Conservation (phyloP, 2,329 filamentous ascomycete genomes). For the Xylariales sp. region DNA sequence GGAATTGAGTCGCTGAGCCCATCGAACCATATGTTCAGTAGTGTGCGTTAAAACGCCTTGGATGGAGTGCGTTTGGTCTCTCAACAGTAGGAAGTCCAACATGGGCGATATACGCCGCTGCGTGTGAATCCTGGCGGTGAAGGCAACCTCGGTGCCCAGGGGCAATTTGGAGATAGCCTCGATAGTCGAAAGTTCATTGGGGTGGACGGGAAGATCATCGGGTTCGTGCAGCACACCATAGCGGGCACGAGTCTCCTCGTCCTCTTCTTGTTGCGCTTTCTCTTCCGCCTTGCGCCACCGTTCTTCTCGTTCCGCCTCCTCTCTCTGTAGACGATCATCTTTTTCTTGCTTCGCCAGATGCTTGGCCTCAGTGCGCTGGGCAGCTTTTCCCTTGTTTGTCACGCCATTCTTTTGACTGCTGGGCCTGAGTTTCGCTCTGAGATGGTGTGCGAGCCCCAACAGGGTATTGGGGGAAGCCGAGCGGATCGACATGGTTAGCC, state of each 20-base stretch:
- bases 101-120: slow-evolving; percentile 75
- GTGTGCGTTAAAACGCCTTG: slow-evolving; percentile 64
- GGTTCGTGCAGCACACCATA: slow-evolving; percentile 15
- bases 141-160: slow-evolving; percentile 57
- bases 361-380: slow-evolving; percentile 21
- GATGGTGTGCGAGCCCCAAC: slow-evolving; percentile 1
- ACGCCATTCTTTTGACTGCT: not conserved
- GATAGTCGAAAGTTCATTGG: slow-evolving; percentile 28
- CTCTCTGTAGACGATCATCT: slow-evolving; percentile 23
- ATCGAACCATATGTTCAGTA: slow-evolving; percentile 65
- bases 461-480: slow-evolving; percentile 4
- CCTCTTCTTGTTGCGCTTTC: slow-evolving; percentile 11
- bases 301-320: slow-evolving; percentile 18
- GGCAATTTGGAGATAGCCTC: slow-evolving; percentile 27
- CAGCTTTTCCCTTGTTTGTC: slow-evolving; percentile 15
- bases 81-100: slow-evolving; percentile 79
- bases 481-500: no score
- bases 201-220: slow-evolving; percentile 12
- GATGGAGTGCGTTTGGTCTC: slow-evolving; percentile 75
- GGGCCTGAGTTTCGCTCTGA: slow-evolving; percentile 3
- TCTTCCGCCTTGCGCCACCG: slow-evolving; percentile 26
- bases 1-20: slow-evolving; percentile 74
- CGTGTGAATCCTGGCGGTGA: slow-evolving; percentile 72
- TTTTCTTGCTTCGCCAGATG: slow-evolving; percentile 23
- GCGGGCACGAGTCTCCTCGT: slow-evolving; percentile 13